These are phyloP conservation scores for Lentinula novae-zelandiae DNA, from an alignment of 1,284 basidiomycete genomes.

Conservation along the genomic window DNA sequence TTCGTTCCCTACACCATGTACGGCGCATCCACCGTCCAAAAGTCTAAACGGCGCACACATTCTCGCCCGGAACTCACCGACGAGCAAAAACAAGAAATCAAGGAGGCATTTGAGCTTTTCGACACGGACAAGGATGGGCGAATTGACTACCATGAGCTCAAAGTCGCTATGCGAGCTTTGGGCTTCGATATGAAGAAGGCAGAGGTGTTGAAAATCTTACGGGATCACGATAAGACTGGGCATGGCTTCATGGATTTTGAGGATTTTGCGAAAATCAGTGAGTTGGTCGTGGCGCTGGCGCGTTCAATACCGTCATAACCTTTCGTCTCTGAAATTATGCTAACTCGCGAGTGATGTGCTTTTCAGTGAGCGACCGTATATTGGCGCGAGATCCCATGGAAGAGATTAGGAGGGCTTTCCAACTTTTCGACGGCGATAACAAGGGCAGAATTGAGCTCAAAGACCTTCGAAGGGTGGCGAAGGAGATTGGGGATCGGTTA, in stretches of 20 bases:
- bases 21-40: constrained; percentile 64
- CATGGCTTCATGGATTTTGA: constrained; percentile 94
- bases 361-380: constrained; percentile 90
- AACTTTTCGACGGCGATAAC: constrained; percentile 94
- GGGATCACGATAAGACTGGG: constrained; percentile 89
- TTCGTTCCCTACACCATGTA: constrained; percentile 47
- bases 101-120: constrained; percentile 98
- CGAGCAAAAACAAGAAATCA: constrained; percentile 96
- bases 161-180: constrained; percentile 96
- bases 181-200: constrained; percentile 99
- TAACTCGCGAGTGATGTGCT: constrained; percentile 17
- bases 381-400: constrained; percentile 94
- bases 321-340: constrained; percentile 7
- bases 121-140: constrained; percentile 99
- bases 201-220: constrained; percentile 92
- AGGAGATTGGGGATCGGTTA: constrained; percentile 93
- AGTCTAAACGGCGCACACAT: constrained; percentile 69
- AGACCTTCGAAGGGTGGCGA: constrained; percentile 91
- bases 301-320: background rate
- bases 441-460: constrained; percentile 92
- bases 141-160: constrained; percentile 97
- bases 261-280: constrained; percentile 93
- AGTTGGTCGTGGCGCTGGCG: constrained; percentile 36
- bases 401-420: constrained; percentile 93
- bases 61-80: constrained; percentile 81